Evolutionary conservation across 495 filamentous ascomycete genomes (phyloP), one percentile per base, ranked within the genome.

Genomic region (Penicillium egyptiacum): DNA sequence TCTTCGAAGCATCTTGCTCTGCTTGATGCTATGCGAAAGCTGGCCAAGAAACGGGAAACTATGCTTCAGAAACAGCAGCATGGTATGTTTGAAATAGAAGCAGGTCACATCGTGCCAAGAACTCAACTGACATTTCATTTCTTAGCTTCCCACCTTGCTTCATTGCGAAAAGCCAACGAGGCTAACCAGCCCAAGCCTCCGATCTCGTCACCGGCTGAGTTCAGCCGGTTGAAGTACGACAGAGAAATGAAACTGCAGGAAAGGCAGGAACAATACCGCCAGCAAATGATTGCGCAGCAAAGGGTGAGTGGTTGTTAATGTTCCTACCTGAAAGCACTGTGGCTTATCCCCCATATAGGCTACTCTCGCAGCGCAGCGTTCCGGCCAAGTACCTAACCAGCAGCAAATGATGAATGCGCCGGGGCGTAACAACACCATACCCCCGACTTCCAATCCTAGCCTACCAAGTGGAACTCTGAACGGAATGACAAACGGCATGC

Each of bases 1-100:
- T 91, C 91, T 50, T 89, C 88, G 22, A 89, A 88, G 60, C 89
- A 96, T 63, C 79, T 98, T 55, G 88, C 88, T 19, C 77, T 98
- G 51, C 86, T 98, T 69, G 94, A 98, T 73, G 88, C 87, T 4
- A 96, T 98, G 89, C 85, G 92, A 41, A 98, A 98, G 70, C 68
- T 95, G 57, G 93, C 93, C 7, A 95, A 96, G 75, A 97, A 96
- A 76, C 81, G 91, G 40, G 94, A 98, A 75, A 87, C 86, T 5
- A 81, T 82, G 40, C 71, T 84, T 23, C 90, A 93, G 66, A 98
- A 98, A 74, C 88, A 93, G 60, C 87, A 91, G 66, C 89, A 95
- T 66, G 82, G 83, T 86, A 75, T 72, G 74, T 45, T 40, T 12
- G 0, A 23, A 51, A 23, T 19, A 23, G 12, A n/a, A 19, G 16